A percentile compares a stretch with the other conserved stretches of the same genome.
Evolutionary conservation across 1,139 yeast genomes (phyloP).

Genomic region (Ashbya aceris): DNA sequence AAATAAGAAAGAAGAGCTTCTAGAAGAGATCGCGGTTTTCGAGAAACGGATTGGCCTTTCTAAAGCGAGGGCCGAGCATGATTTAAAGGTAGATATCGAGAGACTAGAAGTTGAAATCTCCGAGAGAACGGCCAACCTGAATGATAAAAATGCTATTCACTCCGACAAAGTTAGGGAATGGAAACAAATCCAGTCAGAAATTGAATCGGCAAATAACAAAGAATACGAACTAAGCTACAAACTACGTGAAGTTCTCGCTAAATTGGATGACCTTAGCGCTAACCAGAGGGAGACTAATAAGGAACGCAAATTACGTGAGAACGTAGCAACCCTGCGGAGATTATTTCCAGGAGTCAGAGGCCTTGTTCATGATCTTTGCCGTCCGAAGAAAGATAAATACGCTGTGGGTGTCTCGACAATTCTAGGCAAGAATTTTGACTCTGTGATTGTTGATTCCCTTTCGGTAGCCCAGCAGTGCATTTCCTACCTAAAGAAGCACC

Average conservation of each 20-base stretch:
- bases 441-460: slow-evolving; percentile 72
- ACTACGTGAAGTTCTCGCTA: slow-evolving; percentile 50
- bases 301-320: slow-evolving; percentile 63
- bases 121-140: slow-evolving; percentile 33
- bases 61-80: slow-evolving; percentile 31
- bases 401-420: slow-evolving; percentile 72
- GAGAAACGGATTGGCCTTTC: slow-evolving; percentile 36
- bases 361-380: slow-evolving; percentile 66
- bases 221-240: slow-evolving; percentile 46
- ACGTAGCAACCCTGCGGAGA: slow-evolving; percentile 56
- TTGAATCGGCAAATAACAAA: slow-evolving; percentile 33
- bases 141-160: slow-evolving; percentile 39
- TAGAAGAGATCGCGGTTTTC: slow-evolving; percentile 34
- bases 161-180: slow-evolving; percentile 34
- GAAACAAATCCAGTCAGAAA: slow-evolving; percentile 24
- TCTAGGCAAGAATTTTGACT: slow-evolving; percentile 70
- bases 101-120: slow-evolving; percentile 36
- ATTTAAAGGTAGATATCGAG: slow-evolving; percentile 31
- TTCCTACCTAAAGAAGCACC: slow-evolving; percentile 71
- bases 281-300: slow-evolving; percentile 65
- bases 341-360: slow-evolving; percentile 79
- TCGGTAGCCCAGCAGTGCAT: slow-evolving; percentile 77
- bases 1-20: slow-evolving; percentile 39
- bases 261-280: slow-evolving; percentile 65
- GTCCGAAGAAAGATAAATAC: slow-evolving; percentile 68